Conservation (phyloP, 306 rosid species). For the Dalbergia cultrata region DNA sequence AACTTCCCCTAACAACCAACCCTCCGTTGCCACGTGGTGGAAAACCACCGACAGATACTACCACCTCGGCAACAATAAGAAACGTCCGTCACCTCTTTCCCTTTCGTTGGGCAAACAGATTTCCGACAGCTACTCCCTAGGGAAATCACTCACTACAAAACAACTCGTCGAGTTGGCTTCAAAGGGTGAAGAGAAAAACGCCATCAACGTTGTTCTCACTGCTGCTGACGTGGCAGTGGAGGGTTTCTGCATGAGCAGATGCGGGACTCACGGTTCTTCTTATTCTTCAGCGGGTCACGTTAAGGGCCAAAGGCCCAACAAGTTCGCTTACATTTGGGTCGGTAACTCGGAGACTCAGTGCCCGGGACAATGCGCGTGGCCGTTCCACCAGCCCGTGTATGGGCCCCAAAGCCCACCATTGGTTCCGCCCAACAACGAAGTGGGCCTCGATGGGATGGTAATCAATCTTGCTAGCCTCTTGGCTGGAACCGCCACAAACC, state of each 20-base stretch:
- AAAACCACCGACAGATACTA: conserved; percentile 72
- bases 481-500: conserved; percentile 85
- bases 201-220: conserved; percentile 76
- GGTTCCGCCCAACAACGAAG: conserved; percentile 74
- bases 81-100: conserved; percentile 34
- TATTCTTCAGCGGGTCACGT: conserved; percentile 34
- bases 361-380: conserved; percentile 85
- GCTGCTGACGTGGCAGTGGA: conserved; percentile 70
- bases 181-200: conserved; percentile 49
- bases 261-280: conserved; percentile 77
- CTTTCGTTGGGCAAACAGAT: conserved; percentile 57
- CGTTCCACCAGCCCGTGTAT: conserved; percentile 73
- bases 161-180: conserved; percentile 35
- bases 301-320: conserved; percentile 52
- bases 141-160: conserved; percentile 38
- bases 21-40: conserved; percentile 85
- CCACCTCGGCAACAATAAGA: conserved; percentile 42
- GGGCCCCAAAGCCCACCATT: conserved; percentile 69
- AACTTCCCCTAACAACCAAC: conserved; percentile 34
- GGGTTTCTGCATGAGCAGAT: conserved; percentile 68
- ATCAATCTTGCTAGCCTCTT: conserved; percentile 71
- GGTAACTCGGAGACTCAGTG: conserved; percentile 81
- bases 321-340: conserved; percentile 82
- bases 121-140: conserved; percentile 47
- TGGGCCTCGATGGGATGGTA: conserved; percentile 74